Percentiles rank a stretch among this genome's conserved stretches.
These are phyloP conservation scores for Firmiana major DNA, from an alignment of 345 rosid species.

Conservation along the genomic window DNA sequence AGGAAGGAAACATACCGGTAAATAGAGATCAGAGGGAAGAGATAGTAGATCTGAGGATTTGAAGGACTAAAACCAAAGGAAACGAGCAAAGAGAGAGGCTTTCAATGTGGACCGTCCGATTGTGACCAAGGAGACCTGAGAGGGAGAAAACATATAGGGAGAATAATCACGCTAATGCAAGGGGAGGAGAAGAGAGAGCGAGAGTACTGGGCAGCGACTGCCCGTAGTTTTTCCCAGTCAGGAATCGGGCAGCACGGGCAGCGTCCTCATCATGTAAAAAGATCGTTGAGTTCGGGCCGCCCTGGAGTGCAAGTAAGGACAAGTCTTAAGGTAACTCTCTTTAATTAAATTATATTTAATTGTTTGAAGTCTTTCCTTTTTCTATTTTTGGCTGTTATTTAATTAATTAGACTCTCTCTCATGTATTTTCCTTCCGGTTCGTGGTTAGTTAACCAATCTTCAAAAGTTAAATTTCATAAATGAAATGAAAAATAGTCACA, in stretches of 20 bases:
- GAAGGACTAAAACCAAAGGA: slow-evolving; percentile 33
- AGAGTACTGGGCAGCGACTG: slow-evolving; percentile 35
- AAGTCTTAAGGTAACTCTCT: background rate
- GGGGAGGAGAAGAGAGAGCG: slow-evolving; percentile 15
- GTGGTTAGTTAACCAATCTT: too few relatives aligned
- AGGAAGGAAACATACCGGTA: slow-evolving; percentile 30
- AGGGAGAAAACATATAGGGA: slow-evolving; percentile 31
- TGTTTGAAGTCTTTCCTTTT: too few relatives aligned
- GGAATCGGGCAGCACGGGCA: slow-evolving; percentile 32
- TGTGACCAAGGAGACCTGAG: slow-evolving; percentile 39
- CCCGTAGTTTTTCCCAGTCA: slow-evolving; percentile 39
- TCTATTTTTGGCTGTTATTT: too few relatives aligned
- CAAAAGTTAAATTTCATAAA: too few relatives aligned
- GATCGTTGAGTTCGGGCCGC: slow-evolving; percentile 25
- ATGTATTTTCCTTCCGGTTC: too few relatives aligned
- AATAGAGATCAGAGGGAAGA: slow-evolving; percentile 34
- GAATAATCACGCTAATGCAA: slow-evolving; percentile 12
- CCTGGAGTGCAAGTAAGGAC: slow-evolving; percentile 23
- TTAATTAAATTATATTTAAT: too few relatives aligned
- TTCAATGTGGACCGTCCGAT: slow-evolving; percentile 63
- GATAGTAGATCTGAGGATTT: slow-evolving; percentile 43
- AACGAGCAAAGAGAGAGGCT: slow-evolving; percentile 23
- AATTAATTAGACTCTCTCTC: too few relatives aligned
- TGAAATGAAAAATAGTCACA: too few relatives aligned
- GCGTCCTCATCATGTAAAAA: slow-evolving; percentile 7